Percentiles rank a stretch among this genome's conserved stretches.
These are phyloP conservation scores for Sugiyamaella chiloensis DNA, from an alignment of 805 yeast species.

Conservation along the genomic window DNA sequence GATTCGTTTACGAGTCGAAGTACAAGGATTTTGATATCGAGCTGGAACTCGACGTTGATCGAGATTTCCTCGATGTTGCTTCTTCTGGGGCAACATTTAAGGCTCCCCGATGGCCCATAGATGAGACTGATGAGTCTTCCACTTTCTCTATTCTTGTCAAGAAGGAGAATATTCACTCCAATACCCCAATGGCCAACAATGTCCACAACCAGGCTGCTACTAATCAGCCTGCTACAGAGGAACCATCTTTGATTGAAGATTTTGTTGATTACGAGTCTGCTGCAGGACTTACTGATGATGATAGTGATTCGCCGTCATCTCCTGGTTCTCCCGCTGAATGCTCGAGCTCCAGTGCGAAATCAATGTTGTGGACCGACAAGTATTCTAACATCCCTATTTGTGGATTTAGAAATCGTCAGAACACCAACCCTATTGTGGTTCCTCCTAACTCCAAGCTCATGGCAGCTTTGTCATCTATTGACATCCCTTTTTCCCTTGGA, in stretches of 20 bases:
- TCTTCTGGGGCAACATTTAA: background rate
- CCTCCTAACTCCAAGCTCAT: constrained; percentile 18
- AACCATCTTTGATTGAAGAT: constrained; percentile 20
- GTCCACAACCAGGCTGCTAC: constrained; percentile 4
- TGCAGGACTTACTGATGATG: constrained; percentile 20
- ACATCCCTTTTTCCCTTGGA: constrained; percentile 6
- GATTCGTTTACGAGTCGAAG: constrained; percentile 19
- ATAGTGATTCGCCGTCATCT: constrained; percentile 11
- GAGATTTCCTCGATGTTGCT: background rate
- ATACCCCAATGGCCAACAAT: background rate
- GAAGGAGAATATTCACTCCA: background rate
- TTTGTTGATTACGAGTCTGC: constrained; percentile 24
- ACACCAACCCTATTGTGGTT: background rate
- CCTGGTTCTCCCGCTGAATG: constrained; percentile 12
- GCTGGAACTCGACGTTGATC: constrained; percentile 4
- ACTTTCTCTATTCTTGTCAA: constrained; percentile 26
- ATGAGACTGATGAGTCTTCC: constrained; percentile 25
- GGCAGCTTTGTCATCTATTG: constrained; percentile 28
- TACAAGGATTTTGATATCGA: constrained; percentile 2
- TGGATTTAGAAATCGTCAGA: constrained; percentile 23
- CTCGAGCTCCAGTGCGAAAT: constrained; percentile 1
- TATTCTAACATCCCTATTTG: constrained; percentile 23
- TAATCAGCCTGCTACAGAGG: background rate
- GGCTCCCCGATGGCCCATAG: constrained; percentile 26
- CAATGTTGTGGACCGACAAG: constrained; percentile 14